Conservation (phyloP, 1,284 basidiomycete genomes). For the Wallemia hederae region DNA sequence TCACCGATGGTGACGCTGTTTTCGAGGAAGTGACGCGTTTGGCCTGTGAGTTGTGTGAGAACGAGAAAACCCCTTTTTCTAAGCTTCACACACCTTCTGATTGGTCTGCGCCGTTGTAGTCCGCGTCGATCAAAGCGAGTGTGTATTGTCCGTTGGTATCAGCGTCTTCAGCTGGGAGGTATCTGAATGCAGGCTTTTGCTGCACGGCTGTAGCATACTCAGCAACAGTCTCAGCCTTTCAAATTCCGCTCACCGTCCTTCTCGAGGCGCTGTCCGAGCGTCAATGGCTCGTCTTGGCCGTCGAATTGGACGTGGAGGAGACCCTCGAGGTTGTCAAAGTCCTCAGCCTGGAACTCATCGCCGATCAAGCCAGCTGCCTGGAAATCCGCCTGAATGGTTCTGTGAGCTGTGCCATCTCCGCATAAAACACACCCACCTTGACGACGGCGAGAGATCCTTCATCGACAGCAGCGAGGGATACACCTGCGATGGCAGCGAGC, state of each 20-base stretch:
- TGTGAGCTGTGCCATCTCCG: background rate
- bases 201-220: background rate
- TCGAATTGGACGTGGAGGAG: background rate
- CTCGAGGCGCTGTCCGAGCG: background rate
- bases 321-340: background rate
- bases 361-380: background rate
- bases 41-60: constrained; percentile 5
- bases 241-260: background rate
- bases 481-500: background rate
- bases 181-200: background rate
- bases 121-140: constrained; percentile 40
- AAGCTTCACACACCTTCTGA: background rate
- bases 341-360: background rate
- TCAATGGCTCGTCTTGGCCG: background rate
- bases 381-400: background rate
- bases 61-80: constrained; percentile 13
- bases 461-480: background rate
- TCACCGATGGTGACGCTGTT: constrained; percentile 29
- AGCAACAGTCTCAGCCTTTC: background rate
- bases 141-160: constrained; percentile 19
- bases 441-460: background rate
- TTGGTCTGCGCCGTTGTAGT: constrained; percentile 27
- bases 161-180: background rate
- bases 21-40: constrained; percentile 48
- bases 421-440: background rate